These are phyloP conservation scores for Hericium alpestre DNA, from an alignment of 768 basidiomycete species.

Conservation along the genomic window DNA sequence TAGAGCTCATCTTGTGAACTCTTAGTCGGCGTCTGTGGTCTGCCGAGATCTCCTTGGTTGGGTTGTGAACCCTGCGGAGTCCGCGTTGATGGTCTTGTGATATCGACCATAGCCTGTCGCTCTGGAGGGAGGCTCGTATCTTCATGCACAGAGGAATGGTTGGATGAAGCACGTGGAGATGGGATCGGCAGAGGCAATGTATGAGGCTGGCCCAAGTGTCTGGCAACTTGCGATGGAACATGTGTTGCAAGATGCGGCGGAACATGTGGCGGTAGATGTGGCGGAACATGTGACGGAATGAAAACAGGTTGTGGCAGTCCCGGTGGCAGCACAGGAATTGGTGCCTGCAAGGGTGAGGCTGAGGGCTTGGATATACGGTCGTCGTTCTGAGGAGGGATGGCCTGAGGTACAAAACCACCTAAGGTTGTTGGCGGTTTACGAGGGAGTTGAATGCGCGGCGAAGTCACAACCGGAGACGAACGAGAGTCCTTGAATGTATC, in stretches of 20 bases:
- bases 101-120: too few relatives aligned
- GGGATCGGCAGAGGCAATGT: not conserved
- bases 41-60: constrained; percentile 3
- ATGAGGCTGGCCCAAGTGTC: not conserved
- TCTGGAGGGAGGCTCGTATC: too few relatives aligned
- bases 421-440: not conserved
- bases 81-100: too few relatives aligned
- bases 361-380: too few relatives aligned
- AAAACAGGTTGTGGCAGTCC: too few relatives aligned
- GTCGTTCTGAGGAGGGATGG: not conserved
- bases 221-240: too few relatives aligned
- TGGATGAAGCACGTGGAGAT: constrained; percentile 3
- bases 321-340: too few relatives aligned
- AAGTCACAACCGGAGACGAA: not conserved
- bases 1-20: constrained; percentile 49
- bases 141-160: constrained; percentile 2
- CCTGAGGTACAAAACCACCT: not conserved
- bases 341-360: too few relatives aligned
- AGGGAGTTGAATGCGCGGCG: not conserved
- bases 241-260: too few relatives aligned
- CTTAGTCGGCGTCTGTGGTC: constrained; percentile 10
- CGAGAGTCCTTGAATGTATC: not conserved
- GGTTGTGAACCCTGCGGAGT: not conserved
- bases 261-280: too few relatives aligned
- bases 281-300: too few relatives aligned